Base-by-base conservation (phyloP, 108 stramenopile genomes). In the Cyclotella kingstonii region DNA sequence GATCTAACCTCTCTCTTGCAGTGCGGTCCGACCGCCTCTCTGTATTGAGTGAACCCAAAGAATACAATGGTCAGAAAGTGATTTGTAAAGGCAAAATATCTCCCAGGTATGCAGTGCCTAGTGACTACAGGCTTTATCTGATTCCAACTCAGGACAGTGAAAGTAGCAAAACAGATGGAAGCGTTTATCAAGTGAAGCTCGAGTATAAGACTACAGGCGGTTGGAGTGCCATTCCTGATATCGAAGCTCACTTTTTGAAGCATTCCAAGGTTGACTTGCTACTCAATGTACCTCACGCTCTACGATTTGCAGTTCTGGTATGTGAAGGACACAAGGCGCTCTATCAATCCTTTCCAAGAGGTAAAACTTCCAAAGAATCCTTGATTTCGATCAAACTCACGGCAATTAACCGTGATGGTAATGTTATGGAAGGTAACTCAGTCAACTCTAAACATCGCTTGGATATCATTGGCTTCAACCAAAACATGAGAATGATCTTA, bases 271-370 rank as follows among this genome's bases (percentile, higher is more conserved):
- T 76, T 10, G 79, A 77, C 19, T 42, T 57, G 10, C 66, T 81
- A 12, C 36, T 55, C 5, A 77, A 81, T 43, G 17, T 73, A 3
- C 29, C 60, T 19, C 42, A 60, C 40, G 44, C 65, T 22, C 18
- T 81, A 9, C 55, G 44, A 14, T 81, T 70, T 36, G 70, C 60
- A 6, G 76, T 81, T 9, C 42, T 81, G 17, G 80, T 76, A 5
- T 54, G 77, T 57, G 44, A 51, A 42, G 71, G 71, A 10, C 7
- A 47, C 0, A 6, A 40, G 18, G 15, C 21, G 28, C 63, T 81
- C 26, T 81, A 76, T 35, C 80, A 81, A 48, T 72, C 70, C 36
- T 52, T 34, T 25, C 39, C 44, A 21, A 55, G 44, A 6, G 12
- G 5, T 28, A 19, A 27, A 14, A 43, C 49, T 30, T 38, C 55